These are phyloP conservation scores for Conidiobolus incongruus DNA, from an alignment of 371 early-diverging fungal genomes.

Conservation along the genomic window DNA sequence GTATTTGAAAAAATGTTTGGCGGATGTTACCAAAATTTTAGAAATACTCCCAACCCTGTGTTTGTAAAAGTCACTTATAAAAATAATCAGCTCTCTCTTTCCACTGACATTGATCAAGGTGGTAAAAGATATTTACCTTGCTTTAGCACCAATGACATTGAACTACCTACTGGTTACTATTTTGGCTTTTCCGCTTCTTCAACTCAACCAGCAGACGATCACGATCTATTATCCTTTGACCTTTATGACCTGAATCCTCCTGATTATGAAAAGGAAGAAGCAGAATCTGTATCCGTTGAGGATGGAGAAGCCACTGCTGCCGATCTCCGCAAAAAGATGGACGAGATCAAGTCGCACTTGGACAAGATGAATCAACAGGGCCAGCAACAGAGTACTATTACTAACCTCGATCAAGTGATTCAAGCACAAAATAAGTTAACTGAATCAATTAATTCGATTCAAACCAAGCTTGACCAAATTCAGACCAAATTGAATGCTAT, in stretches of 20 bases:
- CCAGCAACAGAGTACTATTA: no score
- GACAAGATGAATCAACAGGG: no score
- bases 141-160: constrained; percentile 24
- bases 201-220: constrained; percentile 31
- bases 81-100: constrained; percentile 31
- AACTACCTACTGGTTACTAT: constrained; percentile 46
- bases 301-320: no score
- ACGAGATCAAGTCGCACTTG: no score
- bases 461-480: no score
- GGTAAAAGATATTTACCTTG: constrained; percentile 35
- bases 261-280: constrained; percentile 15
- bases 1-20: constrained; percentile 23
- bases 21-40: constrained; percentile 46
- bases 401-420: no score
- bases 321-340: no score
- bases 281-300: not conserved
- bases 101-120: constrained; percentile 29
- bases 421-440: no score
- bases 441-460: no score
- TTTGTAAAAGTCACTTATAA: constrained; percentile 36
- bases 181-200: constrained; percentile 49
- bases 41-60: constrained; percentile 32
- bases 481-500: no score
- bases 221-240: constrained; percentile 50
- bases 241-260: constrained; percentile 49